These are phyloP conservation scores for Botrytis pseudocinerea DNA, from an alignment of 2,329 filamentous ascomycete genomes.

Conservation along the genomic window DNA sequence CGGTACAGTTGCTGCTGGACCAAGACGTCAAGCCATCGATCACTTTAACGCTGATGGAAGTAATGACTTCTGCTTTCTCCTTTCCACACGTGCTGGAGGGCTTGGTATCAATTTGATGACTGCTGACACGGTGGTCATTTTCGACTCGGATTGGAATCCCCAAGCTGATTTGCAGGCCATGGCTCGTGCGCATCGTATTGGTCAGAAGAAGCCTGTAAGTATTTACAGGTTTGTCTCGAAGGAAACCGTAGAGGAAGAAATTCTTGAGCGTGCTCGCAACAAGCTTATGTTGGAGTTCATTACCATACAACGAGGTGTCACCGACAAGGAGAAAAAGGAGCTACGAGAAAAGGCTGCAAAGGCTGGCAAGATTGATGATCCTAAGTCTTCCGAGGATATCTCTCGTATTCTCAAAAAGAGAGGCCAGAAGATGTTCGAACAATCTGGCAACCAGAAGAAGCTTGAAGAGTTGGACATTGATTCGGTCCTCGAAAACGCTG, in stretches of 20 bases:
- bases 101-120: slow-evolving; percentile 99
- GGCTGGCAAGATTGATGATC: slow-evolving; percentile 75
- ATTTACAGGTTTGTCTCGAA: slow-evolving; percentile 97
- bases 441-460: slow-evolving; percentile 93
- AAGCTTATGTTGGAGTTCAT: slow-evolving; percentile 97
- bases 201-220: slow-evolving; percentile 92
- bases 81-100: slow-evolving; percentile 93
- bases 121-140: slow-evolving; percentile 94
- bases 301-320: slow-evolving; percentile 95
- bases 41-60: slow-evolving; percentile 98
- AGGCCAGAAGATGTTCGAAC: slow-evolving; percentile 99
- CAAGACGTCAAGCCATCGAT: slow-evolving; percentile 91
- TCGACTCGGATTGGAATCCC: slow-evolving; percentile 98
- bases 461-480: slow-evolving; percentile 97
- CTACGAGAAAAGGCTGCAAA: slow-evolving; percentile 74
- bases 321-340: slow-evolving; percentile 85
- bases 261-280: slow-evolving; percentile 92
- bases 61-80: slow-evolving; percentile 91
- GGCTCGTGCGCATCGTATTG: slow-evolving; percentile 96
- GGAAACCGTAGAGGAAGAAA: slow-evolving; percentile 97
- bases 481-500: slow-evolving; percentile 92
- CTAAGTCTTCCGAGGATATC: slow-evolving; percentile 90
- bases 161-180: slow-evolving; percentile 98
- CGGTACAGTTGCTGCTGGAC: slow-evolving; percentile 86
- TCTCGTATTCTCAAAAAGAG: slow-evolving; percentile 95